These are phyloP conservation scores for Aspergillus sp. DNA, from an alignment of 2,329 filamentous ascomycete genomes.

Conservation along the genomic window DNA sequence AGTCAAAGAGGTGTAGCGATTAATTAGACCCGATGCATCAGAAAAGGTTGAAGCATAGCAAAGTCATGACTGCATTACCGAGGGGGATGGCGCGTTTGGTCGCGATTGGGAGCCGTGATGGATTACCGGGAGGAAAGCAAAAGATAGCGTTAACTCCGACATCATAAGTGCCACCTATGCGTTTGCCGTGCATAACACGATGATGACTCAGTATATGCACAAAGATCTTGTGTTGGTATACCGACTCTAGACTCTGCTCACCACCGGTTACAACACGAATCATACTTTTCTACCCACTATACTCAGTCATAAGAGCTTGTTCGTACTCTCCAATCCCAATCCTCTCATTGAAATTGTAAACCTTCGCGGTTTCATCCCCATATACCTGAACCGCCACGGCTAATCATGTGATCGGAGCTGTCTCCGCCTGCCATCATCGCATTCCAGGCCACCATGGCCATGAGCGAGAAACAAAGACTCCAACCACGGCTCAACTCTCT, in stretches of 20 bases:
- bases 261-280: no score
- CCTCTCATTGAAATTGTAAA: neutral
- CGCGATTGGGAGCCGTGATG: conserved; percentile 2
- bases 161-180: conserved; percentile 18
- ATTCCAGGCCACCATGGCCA: conserved; percentile 19
- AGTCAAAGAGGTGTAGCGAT: neutral
- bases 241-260: no score
- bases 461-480: neutral
- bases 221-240: no score
- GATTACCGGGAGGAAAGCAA: neutral
- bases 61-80: conserved; percentile 4
- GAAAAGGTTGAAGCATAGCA: neutral
- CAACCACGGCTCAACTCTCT: neutral
- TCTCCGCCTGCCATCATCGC: conserved; percentile 13
- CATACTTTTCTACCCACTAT: no score
- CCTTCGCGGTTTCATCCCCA: conserved; percentile 11
- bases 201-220: no score
- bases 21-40: neutral
- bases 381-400: conserved; percentile 1
- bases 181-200: neutral
- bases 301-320: no score
- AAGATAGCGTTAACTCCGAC: neutral
- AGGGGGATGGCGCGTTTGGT: neutral
- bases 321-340: neutral
- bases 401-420: conserved; percentile 18